These are phyloP conservation scores for Biscogniauxia marginata DNA, from an alignment of 2,329 filamentous ascomycete species.

Conservation along the genomic window DNA sequence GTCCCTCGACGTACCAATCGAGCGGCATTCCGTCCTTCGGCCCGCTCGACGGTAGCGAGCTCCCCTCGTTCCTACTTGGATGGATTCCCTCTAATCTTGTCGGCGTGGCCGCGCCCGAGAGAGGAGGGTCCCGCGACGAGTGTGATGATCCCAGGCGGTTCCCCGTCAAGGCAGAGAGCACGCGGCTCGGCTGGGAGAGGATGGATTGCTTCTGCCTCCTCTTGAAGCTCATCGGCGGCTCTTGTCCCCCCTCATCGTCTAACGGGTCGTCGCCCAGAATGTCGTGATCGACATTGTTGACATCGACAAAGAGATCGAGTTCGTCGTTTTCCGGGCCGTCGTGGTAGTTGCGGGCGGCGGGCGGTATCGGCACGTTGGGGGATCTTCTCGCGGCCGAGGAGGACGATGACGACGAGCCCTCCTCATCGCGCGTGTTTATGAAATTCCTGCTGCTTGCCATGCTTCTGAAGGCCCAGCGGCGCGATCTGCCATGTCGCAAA, in stretches of 20 bases:
- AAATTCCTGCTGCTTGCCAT: constrained; percentile 33
- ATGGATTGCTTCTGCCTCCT: constrained; percentile 58
- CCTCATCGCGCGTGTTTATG: constrained; percentile 24
- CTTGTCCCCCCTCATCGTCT: constrained; percentile 42
- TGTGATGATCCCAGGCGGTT: constrained; percentile 30
- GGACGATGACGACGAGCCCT: constrained; percentile 29
- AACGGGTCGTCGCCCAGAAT: constrained; percentile 58
- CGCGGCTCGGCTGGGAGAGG: constrained; percentile 45
- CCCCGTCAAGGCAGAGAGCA: constrained; percentile 49
- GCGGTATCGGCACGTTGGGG: constrained; percentile 16
- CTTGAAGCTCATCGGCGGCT: constrained; percentile 65
- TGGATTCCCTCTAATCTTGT: constrained; percentile 24
- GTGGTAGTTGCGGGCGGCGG: constrained; percentile 30
- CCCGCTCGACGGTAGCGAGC: constrained; percentile 7
- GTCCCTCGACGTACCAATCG: constrained; percentile 91
- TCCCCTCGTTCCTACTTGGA: constrained; percentile 12
- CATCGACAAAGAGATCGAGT: constrained; percentile 26
- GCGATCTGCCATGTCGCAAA: constrained; percentile 30
- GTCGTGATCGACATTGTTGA: constrained; percentile 27
- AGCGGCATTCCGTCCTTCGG: constrained; percentile 49
- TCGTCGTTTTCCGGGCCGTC: constrained; percentile 32
- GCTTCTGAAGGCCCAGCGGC: constrained; percentile 20
- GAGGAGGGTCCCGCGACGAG: constrained; percentile 3
- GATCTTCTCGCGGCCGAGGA: constrained; percentile 16
- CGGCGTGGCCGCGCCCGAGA: constrained; percentile 25